phyloP scores from a whole-genome alignment of 495 filamentous ascomycete genomes.

The Evansstolkia leycettana region DNA sequence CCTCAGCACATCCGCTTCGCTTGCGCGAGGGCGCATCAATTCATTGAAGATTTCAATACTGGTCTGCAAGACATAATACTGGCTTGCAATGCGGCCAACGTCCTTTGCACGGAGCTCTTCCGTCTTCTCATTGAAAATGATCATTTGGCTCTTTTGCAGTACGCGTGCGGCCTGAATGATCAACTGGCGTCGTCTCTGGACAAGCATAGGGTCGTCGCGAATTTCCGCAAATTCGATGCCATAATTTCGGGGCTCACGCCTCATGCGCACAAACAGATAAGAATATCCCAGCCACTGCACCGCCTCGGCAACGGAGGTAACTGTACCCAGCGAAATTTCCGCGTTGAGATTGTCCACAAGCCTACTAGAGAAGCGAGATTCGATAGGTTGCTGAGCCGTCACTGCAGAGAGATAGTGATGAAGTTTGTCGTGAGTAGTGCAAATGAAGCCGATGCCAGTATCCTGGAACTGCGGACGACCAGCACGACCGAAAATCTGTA shows the following conservation, averaged over 20 bases:
- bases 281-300: conserved; percentile 97
- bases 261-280: conserved; percentile 94
- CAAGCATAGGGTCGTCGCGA: conserved; percentile 70
- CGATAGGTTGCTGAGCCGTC: conserved; percentile 91
- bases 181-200: conserved; percentile 68
- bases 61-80: conserved; percentile 87
- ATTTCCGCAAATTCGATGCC: conserved; percentile 95
- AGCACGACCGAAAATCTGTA: conserved; percentile 97
- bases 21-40: conserved; percentile 69
- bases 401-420: conserved; percentile 88
- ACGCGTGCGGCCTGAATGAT: conserved; percentile 77
- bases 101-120: conserved; percentile 88
- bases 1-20: conserved; percentile 78
- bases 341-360: conserved; percentile 95
- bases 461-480: conserved; percentile 96
- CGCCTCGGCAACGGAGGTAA: conserved; percentile 86
- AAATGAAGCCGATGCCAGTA: conserved; percentile 91
- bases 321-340: conserved; percentile 86
- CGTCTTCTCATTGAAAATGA: conserved; percentile 90
- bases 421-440: conserved; percentile 84
- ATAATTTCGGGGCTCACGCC: conserved; percentile 78
- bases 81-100: conserved; percentile 90
- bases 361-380: conserved; percentile 81
- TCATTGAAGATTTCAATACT: conserved; percentile 93
- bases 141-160: conserved; percentile 90